Evolutionary conservation across 2,329 filamentous ascomycete genomes (phyloP).

Genomic region (Juglanconis oblonga): DNA sequence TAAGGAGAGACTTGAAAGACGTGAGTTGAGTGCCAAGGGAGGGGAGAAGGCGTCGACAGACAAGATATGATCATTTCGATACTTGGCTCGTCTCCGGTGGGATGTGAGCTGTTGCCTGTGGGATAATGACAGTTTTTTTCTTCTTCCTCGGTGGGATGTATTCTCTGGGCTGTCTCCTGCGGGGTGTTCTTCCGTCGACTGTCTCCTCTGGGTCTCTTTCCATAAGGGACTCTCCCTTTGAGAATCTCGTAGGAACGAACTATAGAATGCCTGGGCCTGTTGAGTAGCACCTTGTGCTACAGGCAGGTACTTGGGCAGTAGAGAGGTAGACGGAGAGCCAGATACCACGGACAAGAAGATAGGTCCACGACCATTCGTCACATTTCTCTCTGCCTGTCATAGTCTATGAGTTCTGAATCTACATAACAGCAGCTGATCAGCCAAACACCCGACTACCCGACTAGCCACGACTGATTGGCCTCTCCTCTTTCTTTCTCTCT

Average conservation of each 20-base stretch:
- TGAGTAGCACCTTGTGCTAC: neutral
- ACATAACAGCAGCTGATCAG: neutral
- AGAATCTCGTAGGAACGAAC: neutral
- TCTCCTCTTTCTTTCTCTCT: too few relatives aligned
- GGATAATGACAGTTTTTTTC: too few relatives aligned
- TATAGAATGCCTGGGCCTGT: neutral
- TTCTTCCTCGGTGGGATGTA: too few relatives aligned
- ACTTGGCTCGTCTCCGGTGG: too few relatives aligned
- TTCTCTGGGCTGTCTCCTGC: too few relatives aligned
- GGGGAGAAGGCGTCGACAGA: neutral
- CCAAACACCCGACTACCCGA: neutral
- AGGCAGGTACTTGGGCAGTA: neutral
- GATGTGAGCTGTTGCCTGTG: too few relatives aligned
- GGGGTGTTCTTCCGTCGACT: too few relatives aligned
- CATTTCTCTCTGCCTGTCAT: conserved; percentile 1
- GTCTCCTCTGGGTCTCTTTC: too few relatives aligned
- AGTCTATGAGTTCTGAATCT: conserved; percentile 8
- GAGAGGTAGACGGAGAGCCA: neutral
- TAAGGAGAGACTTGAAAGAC: too few relatives aligned
- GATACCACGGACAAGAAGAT: neutral
- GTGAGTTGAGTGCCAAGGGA: neutral
- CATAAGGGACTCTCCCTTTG: neutral
- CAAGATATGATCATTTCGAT: too few relatives aligned
- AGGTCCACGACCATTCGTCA: conserved; percentile 4
- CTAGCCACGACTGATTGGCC: too few relatives aligned